These are phyloP conservation scores for Marchantia polymorpha DNA, from an alignment of 225 moss, liverwort and hornwort species.

Conservation along the genomic window DNA sequence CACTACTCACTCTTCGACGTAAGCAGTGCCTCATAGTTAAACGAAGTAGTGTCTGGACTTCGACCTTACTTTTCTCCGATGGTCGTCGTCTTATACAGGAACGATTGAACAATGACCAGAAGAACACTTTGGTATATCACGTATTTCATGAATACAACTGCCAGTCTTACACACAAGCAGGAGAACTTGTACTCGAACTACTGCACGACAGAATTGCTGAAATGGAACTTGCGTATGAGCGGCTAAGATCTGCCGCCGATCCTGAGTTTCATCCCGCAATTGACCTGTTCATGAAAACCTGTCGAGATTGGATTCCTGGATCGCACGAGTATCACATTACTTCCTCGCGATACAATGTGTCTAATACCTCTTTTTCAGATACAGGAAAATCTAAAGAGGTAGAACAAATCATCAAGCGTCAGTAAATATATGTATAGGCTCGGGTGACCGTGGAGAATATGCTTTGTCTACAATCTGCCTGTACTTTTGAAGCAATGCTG, in stretches of 20 bases:
- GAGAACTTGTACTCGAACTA: background rate
- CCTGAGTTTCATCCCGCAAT: slow-evolving; percentile 9
- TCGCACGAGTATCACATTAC: background rate
- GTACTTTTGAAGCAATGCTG: no score
- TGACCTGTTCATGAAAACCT: background rate
- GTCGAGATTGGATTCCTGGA: background rate
- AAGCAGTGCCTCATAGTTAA: no score
- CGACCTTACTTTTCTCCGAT: no score
- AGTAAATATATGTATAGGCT: no score
- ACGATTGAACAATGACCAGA: background rate
- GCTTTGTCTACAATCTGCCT: no score
- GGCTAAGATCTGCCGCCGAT: background rate
- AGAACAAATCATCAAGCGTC: no score
- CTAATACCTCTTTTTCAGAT: no score
- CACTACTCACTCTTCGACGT: no score
- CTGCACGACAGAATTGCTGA: no score
- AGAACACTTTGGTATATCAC: background rate
- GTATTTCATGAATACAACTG: background rate
- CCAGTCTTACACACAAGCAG: background rate
- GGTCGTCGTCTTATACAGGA: background rate
- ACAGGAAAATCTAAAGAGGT: no score
- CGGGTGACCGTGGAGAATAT: no score
- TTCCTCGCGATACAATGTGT: background rate
- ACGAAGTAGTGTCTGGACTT: no score
- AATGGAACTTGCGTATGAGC: slow-evolving; percentile 2